Evolutionary conservation across 2,329 filamentous ascomycete genomes (phyloP).

Genomic region (Leptographium procerum): DNA sequence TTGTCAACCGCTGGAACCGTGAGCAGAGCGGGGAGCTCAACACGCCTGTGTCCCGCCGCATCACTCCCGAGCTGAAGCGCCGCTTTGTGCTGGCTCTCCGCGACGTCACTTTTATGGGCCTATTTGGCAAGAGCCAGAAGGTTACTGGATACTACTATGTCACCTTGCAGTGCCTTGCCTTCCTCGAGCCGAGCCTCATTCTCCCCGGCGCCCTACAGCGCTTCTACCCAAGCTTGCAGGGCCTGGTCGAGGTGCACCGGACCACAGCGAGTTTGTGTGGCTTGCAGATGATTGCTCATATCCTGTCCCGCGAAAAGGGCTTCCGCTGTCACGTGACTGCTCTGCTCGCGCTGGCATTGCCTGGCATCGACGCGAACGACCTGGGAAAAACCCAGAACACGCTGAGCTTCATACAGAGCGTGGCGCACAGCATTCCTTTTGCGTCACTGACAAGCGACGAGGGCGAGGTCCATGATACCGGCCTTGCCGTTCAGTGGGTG

Average conservation of each 20-base stretch:
- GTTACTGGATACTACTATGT: slow-evolving; percentile 87
- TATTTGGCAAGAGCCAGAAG: slow-evolving; percentile 90
- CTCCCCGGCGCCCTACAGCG: slow-evolving; percentile 86
- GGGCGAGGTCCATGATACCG: slow-evolving; percentile 58
- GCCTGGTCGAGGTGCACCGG: slow-evolving; percentile 90
- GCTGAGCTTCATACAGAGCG: slow-evolving; percentile 86
- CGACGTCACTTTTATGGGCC: slow-evolving; percentile 95
- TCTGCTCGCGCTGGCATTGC: slow-evolving; percentile 79
- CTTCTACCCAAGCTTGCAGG: slow-evolving; percentile 95
- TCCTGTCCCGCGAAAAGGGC: slow-evolving; percentile 89
- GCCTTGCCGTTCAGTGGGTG: slow-evolving; percentile 83
- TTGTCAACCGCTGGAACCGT: slow-evolving; percentile 94
- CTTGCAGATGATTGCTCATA: slow-evolving; percentile 80
- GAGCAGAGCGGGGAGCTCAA: slow-evolving; percentile 90
- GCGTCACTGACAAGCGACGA: slow-evolving; percentile 63
- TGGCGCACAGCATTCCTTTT: slow-evolving; percentile 93
- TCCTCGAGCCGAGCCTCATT: slow-evolving; percentile 81
- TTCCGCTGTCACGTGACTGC: slow-evolving; percentile 94
- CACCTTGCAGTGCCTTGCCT: slow-evolving; percentile 79
- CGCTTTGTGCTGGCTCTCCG: slow-evolving; percentile 82
- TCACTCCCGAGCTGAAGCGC: slow-evolving; percentile 70
- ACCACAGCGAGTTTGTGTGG: slow-evolving; percentile 89
- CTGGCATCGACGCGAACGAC: slow-evolving; percentile 96
- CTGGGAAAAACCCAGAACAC: slow-evolving; percentile 93
- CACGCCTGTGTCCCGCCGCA: slow-evolving; percentile 63